Base-by-base conservation (phyloP, 2,329 filamentous ascomycete genomes). In the Curvularia hawaiiensis region DNA sequence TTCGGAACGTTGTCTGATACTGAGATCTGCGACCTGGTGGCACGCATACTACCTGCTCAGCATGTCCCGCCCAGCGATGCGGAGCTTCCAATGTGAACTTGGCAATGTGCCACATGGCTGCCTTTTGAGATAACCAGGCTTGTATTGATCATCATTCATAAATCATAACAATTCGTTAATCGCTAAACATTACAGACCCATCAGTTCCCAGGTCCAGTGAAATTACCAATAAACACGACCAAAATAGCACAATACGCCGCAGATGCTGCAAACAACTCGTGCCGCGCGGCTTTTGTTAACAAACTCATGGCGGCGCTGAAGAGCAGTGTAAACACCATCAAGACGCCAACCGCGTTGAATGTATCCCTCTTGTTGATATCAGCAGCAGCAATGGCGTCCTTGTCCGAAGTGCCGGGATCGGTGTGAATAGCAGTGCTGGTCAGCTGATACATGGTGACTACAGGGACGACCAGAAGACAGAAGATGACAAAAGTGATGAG, bases 401-500 rank as follows among this genome's bases (percentile, higher is more conserved):
- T 52, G 14, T 50, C 45, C 2, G 51, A 38, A 8, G 60, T 9
- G 3, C 44, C 35, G 0, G 51, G 20, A 7, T 45, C 57, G 1
- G 33, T 9, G n/a, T 55, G 43, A 1, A 55, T 35, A 3, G 50
- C 59, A 1, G 61, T 60, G 43, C 65, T 67, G 2, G 77, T 76
- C 0, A 79, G 57, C 28, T 73, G 61, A 58, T 78, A 79, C 71
- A 80, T 72, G 4, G 70, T 71, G 6, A 79, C 64, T 7, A 80
- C 76, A 0, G 78, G 78, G 9, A 79, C 62, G 1, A 79, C 70
- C 0, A 79, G 69, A 3, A 80, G 68, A 12, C 76, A 67, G 64
- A 79, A 79, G 46, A 80, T 79, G 18, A 79, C 66, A n/a, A 74
- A 56, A 0, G 77, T 79, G 60, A 80, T 79, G 56, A 80, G 69